Base-by-base conservation (phyloP, 176 grass and related monocot species). In the Carex pumila region DNA sequence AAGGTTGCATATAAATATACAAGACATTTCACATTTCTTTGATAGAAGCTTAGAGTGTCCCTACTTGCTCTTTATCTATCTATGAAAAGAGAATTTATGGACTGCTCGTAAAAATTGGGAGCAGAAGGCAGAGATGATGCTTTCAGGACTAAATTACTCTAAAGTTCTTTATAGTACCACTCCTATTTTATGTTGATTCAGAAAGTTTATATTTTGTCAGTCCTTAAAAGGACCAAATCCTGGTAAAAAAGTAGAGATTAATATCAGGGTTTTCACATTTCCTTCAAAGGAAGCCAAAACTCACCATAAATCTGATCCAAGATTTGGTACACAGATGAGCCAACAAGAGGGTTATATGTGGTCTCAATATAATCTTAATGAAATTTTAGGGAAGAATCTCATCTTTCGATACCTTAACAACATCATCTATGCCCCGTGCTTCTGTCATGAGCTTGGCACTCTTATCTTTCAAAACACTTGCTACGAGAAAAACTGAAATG, bases 401-500 rank as follows among this genome's bases (percentile, higher is more conserved):
- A 58, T 63, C 39, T 14, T 65, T 61, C 15, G 18, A 49, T 86
- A 99, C 97, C 90, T 91, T 95, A 78, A 99, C 85, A 80, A 99
- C 91, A 88, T 99, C 97, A 89, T 99, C 97, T 39, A 99, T 69
- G 43, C 97, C 97, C 36, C 93, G 91, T 52, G 97, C 97, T 89
- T 99, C 97, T 21, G 88, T 90, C 83, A 99, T 66, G 34, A 99
- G 71, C 22, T 89, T 98, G 17, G 94, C 88, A 81, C 97, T 99
- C 79, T 99, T 95, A 81, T 99, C 97, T 84, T 99, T 99, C 34
- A 99, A 90, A 84, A 99, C 97, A 85, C 97, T 94, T 22, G 97
- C 97, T 86, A 99, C 97, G 70, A 99, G 92, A 87, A 99, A 99
- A 87, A 99, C 97, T 58, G 97, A 94, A 90, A 99, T 99, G 6